phyloP scores from a whole-genome alignment of 2,329 filamentous ascomycete genomes.

The Fusarium torulosum region DNA sequence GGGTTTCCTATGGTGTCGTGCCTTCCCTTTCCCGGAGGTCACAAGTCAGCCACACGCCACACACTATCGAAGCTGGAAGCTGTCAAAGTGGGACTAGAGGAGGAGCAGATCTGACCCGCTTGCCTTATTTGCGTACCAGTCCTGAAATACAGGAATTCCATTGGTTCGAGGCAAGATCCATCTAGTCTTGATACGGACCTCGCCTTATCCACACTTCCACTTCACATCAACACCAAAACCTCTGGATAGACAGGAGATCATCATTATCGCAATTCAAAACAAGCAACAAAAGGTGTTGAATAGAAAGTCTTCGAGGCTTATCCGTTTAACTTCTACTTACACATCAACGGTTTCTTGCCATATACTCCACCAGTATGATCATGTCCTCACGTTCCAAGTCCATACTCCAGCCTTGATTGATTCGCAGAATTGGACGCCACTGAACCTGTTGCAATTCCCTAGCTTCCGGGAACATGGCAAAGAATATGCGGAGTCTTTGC shows the following conservation, averaged over 20 bases:
- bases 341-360: neutral
- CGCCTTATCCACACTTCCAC: conserved; percentile 7
- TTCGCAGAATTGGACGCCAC: neutral
- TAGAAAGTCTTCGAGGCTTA: accelerated
- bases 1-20: conserved; percentile 5
- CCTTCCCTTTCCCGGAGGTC: conserved; percentile 33
- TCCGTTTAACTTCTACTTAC: neutral
- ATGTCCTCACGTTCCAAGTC: neutral
- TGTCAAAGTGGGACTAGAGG: conserved; percentile 25
- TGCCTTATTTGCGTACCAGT: conserved; percentile 33
- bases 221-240: conserved; percentile 10
- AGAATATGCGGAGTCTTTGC: conserved; percentile 1
- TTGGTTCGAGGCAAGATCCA: conserved; percentile 9
- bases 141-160: neutral
- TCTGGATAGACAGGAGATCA: neutral
- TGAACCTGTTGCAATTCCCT: neutral
- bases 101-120: conserved; percentile 21
- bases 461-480: no score
- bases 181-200: conserved; percentile 18
- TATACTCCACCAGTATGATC: neutral
- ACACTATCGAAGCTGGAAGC: conserved; percentile 22
- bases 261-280: neutral
- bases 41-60: conserved; percentile 25
- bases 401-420: neutral
- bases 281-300: neutral